phyloP scores from a whole-genome alignment of 371 early-diverging fungal genomes.

The Capniomyces stellatus region DNA sequence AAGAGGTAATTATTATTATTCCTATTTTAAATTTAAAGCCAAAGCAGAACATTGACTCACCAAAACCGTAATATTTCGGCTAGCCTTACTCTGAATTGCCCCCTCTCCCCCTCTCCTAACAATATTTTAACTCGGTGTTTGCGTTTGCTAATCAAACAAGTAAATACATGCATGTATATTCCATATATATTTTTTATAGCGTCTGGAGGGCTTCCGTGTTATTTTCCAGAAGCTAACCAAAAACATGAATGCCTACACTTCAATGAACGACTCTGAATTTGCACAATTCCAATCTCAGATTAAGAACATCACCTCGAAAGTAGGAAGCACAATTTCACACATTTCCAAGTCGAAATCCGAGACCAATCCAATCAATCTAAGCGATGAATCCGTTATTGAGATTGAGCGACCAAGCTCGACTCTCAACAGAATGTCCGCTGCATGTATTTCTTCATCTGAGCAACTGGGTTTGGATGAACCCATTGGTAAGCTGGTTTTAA shows the following conservation, averaged over 20 bases:
- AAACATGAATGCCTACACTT: not conserved
- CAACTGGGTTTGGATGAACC: constrained; percentile 55
- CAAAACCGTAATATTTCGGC: too few relatives aligned
- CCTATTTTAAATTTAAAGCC: not conserved
- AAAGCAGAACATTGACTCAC: too few relatives aligned
- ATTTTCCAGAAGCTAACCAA: not conserved
- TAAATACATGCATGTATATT: not conserved
- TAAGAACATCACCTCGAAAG: not conserved
- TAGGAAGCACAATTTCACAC: not conserved
- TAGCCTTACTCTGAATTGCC: too few relatives aligned
- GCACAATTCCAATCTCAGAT: not conserved
- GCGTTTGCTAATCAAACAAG: not conserved
- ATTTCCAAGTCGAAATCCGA: not conserved
- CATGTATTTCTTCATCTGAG: constrained; percentile 22
- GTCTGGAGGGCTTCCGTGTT: not conserved
- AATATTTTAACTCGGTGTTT: not conserved
- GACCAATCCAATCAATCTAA: too few relatives aligned
- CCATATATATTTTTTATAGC: not conserved
- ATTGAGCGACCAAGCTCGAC: not conserved
- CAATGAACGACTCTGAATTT: not conserved
- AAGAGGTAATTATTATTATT: constrained; percentile 20
- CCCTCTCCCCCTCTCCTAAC: too few relatives aligned
- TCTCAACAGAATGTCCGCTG: not conserved
- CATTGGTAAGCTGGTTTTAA: too few relatives aligned
- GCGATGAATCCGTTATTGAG: not conserved